These are phyloP conservation scores for Paspalum vaginatum DNA, from an alignment of 176 grass and related monocot species.

Conservation along the genomic window DNA sequence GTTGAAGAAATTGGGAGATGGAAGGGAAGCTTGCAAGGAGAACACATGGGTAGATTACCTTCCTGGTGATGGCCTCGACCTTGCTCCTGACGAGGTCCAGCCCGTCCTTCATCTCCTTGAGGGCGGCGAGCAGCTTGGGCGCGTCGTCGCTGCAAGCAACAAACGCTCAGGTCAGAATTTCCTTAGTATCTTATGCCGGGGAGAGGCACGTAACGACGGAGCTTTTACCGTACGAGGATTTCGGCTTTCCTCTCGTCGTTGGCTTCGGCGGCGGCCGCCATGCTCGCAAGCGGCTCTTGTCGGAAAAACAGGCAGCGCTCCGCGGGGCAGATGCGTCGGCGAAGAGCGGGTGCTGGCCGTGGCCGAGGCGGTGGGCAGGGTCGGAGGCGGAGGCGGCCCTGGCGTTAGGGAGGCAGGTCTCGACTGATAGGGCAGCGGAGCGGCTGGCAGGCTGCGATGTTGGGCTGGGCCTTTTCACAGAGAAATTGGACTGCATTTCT, in stretches of 20 bases:
- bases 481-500: too few relatives aligned
- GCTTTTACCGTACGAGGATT: conserved; percentile 23
- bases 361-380: too few relatives aligned
- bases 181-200: background rate
- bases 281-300: background rate
- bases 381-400: too few relatives aligned
- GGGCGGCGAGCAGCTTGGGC: conserved; percentile 55
- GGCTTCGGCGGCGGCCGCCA: background rate
- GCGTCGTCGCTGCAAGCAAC: conserved; percentile 52
- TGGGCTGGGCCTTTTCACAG: too few relatives aligned
- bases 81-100: conserved; percentile 68
- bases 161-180: background rate
- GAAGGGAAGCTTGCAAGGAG: background rate
- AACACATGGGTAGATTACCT: conserved; percentile 35
- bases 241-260: background rate
- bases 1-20: background rate
- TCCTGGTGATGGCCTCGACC: conserved; percentile 61
- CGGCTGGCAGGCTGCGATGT: too few relatives aligned
- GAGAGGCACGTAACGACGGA: background rate
- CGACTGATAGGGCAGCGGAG: too few relatives aligned
- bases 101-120: conserved; percentile 89
- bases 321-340: background rate
- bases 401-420: too few relatives aligned
- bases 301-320: too few relatives aligned
- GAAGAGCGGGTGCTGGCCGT: too few relatives aligned